A percentile compares a stretch with the other conserved stretches of the same genome.
Evolutionary conservation across 306 rosid genomes (phyloP).

Genomic region (Acacia melanoxylon): DNA sequence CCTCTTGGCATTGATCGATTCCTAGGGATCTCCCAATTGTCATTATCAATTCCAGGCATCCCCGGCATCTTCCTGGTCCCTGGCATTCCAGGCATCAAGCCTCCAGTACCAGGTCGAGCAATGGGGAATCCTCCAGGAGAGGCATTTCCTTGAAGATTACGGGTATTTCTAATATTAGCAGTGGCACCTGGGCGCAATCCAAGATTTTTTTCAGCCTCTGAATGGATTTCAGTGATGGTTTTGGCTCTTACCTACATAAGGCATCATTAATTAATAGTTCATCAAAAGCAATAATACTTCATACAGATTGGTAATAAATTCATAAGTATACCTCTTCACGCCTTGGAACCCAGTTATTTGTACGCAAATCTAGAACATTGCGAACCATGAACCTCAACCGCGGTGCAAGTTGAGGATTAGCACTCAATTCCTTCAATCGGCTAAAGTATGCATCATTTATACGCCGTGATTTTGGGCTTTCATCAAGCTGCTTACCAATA

Average conservation of each 20-base stretch:
- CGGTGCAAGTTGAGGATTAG: constrained; percentile 69
- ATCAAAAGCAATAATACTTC: background rate
- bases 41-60: constrained; percentile 90
- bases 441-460: constrained; percentile 76
- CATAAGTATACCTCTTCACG: constrained; percentile 82
- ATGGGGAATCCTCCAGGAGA: constrained; percentile 69
- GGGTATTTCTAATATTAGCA: constrained; percentile 78
- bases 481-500: constrained; percentile 97
- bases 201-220: constrained; percentile 93
- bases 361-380: constrained; percentile 77
- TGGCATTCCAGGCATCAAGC: constrained; percentile 99
- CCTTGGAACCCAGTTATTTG: constrained; percentile 90
- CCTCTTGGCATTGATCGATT: constrained; percentile 69
- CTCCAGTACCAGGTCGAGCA: constrained; percentile 79
- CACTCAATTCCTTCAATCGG: constrained; percentile 73
- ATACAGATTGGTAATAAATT: background rate
- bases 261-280: constrained; percentile 13
- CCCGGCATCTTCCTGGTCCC: constrained; percentile 94
- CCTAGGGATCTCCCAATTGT: constrained; percentile 84
- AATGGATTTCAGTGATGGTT: constrained; percentile 91
- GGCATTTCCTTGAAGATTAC: constrained; percentile 63
- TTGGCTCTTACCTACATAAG: constrained; percentile 78
- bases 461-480: constrained; percentile 68
- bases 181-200: constrained; percentile 98
- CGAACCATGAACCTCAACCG: constrained; percentile 94